Evolutionary conservation across 2,329 filamentous ascomycete genomes (phyloP).

Genomic region (Pseudopyrenochaeta lycopersici): DNA sequence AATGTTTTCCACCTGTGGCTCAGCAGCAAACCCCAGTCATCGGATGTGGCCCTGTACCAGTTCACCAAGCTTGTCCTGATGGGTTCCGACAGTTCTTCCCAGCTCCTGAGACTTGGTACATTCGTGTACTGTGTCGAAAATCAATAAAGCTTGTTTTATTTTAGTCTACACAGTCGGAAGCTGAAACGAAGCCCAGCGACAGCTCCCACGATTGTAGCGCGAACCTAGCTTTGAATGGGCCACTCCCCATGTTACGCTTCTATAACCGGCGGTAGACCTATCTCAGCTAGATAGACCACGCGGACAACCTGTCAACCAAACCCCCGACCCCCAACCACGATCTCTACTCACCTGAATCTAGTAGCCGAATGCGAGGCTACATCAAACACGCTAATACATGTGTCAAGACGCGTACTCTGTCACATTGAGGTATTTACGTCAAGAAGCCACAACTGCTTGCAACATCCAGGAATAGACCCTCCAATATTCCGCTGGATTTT

Average conservation of each 20-base stretch:
- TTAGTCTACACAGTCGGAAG: conserved; percentile 25
- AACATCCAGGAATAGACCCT: background rate
- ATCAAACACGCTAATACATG: background rate
- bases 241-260: conserved; percentile 4
- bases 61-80: conserved; percentile 5
- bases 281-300: background rate
- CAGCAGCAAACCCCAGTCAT: conserved; percentile 5
- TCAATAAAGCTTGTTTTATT: conserved; percentile 41
- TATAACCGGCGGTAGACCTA: conserved; percentile 1
- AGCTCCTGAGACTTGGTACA: conserved; percentile 23
- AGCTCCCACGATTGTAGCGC: conserved; percentile 18
- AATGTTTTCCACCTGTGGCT: conserved; percentile 2
- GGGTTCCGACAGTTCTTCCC: conserved; percentile 17
- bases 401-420: background rate
- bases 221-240: conserved; percentile 10
- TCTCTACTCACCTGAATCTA: background rate
- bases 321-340: background rate
- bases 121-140: conserved; percentile 22
- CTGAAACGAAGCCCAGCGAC: conserved; percentile 27
- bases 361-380: conserved; percentile 1
- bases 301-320: background rate
- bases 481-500: background rate
- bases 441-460: background rate
- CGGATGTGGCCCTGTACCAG: conserved; percentile 14
- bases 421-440: background rate